Evolutionary conservation across 108 stramenopile species (phyloP).

Genomic region (Schizochytrium sp.): DNA sequence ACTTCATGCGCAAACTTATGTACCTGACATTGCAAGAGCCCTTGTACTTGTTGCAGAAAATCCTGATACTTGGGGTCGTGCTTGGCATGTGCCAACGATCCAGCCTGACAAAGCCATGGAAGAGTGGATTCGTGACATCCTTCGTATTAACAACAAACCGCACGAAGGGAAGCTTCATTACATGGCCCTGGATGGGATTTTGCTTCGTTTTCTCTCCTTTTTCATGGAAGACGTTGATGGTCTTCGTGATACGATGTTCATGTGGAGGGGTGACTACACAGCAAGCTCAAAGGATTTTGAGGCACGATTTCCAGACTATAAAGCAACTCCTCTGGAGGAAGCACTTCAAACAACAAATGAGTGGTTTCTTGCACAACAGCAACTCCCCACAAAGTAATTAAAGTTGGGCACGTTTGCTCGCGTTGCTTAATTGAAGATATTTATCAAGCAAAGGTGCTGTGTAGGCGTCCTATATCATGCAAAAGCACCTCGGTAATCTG

Average conservation of each 20-base stretch:
- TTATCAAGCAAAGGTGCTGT: too few species aligned
- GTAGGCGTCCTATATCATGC: too few species aligned
- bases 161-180: neutral
- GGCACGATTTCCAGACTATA: too few species aligned
- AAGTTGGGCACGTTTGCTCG: too few species aligned
- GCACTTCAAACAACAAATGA: too few species aligned
- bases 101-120: neutral
- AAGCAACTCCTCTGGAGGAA: too few species aligned
- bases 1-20: neutral
- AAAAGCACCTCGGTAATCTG: too few species aligned
- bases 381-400: too few species aligned
- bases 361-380: too few species aligned
- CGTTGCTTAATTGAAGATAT: too few species aligned
- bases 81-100: neutral
- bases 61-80: constrained; percentile 24
- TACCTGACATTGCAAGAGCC: neutral
- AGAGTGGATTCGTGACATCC: neutral
- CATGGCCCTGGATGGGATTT: neutral
- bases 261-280: neutral
- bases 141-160: neutral
- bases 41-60: constrained; percentile 16
- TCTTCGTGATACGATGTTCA: constrained; percentile 9
- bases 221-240: neutral
- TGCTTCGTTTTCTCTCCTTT: neutral
- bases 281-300: too few species aligned